Conservation (phyloP, 116 monocot genomes). For the Trichopus zeylanicus region DNA sequence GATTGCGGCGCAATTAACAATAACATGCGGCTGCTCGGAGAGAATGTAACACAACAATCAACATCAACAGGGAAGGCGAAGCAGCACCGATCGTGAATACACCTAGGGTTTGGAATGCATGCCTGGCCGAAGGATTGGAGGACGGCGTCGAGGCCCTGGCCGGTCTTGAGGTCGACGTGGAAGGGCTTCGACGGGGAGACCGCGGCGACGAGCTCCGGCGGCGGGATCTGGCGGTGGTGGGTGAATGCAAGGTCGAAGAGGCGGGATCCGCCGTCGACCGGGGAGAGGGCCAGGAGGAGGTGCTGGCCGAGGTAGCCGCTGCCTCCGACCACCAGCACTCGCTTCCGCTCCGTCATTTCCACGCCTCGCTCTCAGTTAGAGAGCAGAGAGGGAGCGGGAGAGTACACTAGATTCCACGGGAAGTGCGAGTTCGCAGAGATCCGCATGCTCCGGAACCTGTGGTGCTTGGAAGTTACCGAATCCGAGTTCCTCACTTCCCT, state of each 20-base stretch:
- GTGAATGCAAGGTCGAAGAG: conserved; percentile 70
- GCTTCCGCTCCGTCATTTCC: conserved; percentile 28
- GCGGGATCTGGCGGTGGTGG: conserved; percentile 62
- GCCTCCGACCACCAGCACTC: conserved; percentile 78
- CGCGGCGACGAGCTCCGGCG: conserved; percentile 41
- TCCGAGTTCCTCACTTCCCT: too few relatives aligned
- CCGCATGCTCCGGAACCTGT: too few relatives aligned
- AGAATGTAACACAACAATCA: too few relatives aligned
- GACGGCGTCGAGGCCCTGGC: conserved; percentile 58
- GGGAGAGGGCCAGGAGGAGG: conserved; percentile 37
- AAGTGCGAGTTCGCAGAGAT: too few relatives aligned
- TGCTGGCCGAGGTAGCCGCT: conserved; percentile 91
- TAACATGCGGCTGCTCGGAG: conserved; percentile 58
- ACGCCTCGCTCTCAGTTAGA: neutral
- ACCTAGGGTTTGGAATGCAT: neutral
- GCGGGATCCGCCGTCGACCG: conserved; percentile 1
- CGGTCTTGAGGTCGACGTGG: conserved; percentile 65
- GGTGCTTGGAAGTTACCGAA: too few relatives aligned
- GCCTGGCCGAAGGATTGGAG: conserved; percentile 68
- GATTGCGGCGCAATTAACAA: conserved; percentile 84
- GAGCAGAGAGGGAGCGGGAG: too few relatives aligned
- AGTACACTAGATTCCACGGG: too few relatives aligned
- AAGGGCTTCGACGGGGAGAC: conserved; percentile 39
- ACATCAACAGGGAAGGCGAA: too few relatives aligned
- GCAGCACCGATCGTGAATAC: too few relatives aligned